Evolutionary conservation across 2,329 filamentous ascomycete genomes (phyloP).

Genomic region (Zymoseptoria crescenta): DNA sequence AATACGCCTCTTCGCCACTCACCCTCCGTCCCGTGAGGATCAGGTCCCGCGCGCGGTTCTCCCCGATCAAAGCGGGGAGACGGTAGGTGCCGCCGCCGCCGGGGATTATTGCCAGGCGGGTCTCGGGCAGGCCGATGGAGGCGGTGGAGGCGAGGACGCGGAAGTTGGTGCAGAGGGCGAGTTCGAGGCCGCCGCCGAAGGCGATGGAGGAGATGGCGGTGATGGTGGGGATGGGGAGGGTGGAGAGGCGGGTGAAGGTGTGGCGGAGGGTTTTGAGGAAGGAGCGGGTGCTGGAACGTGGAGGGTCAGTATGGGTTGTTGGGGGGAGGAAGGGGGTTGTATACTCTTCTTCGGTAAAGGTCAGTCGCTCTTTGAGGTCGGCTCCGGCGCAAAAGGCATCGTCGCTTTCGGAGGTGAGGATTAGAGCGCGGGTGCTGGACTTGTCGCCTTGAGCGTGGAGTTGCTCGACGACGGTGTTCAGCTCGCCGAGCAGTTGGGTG

Average conservation of each 20-base stretch:
- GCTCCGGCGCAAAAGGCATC: conserved; percentile 88
- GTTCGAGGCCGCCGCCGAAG: conserved; percentile 86
- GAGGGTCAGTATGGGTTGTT: neutral
- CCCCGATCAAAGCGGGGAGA: conserved; percentile 72
- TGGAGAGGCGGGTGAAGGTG: conserved; percentile 65
- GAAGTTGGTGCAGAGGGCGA: conserved; percentile 81
- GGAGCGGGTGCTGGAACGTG: conserved; percentile 55
- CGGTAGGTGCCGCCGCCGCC: conserved; percentile 90
- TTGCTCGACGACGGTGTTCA: conserved; percentile 64
- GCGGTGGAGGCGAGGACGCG: conserved; percentile 78
- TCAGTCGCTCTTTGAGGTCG: conserved; percentile 79
- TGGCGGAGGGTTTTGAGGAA: conserved; percentile 71
- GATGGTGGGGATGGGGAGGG: conserved; percentile 82
- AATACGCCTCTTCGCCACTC: conserved; percentile 76
- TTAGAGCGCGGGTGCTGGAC: conserved; percentile 65
- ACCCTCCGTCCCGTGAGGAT: conserved; percentile 87
- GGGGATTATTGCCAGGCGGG: conserved; percentile 85
- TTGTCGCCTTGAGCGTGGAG: conserved; percentile 52
- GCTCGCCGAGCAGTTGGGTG: conserved; percentile 60
- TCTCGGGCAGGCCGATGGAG: conserved; percentile 78
- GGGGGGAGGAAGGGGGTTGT: conserved; percentile 21
- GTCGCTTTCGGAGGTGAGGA: conserved; percentile 80
- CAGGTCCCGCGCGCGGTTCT: conserved; percentile 75
- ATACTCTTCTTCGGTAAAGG: conserved; percentile 71
- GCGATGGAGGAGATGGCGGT: conserved; percentile 78